These are phyloP conservation scores for Alternaria sp. DNA, from an alignment of 2,329 filamentous ascomycete species.

Conservation along the genomic window DNA sequence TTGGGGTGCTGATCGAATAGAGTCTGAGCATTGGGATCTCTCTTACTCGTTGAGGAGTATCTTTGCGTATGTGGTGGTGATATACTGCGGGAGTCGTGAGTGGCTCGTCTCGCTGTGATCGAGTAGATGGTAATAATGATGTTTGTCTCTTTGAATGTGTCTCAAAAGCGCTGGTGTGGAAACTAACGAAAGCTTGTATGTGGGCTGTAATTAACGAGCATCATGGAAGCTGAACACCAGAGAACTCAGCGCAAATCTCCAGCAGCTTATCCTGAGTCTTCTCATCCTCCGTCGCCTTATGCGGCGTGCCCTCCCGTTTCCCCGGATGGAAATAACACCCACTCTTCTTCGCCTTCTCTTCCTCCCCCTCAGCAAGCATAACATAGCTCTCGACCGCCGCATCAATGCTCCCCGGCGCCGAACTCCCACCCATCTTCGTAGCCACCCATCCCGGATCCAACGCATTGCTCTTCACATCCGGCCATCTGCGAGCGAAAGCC, in stretches of 20 bases:
- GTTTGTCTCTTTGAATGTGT: too few relatives aligned
- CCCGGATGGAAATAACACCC: slow-evolving; percentile 51
- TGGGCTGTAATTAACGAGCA: neutral
- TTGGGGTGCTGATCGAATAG: too few relatives aligned
- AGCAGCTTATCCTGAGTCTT: slow-evolving; percentile 55
- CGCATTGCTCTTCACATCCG: slow-evolving; percentile 54
- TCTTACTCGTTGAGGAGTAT: too few relatives aligned
- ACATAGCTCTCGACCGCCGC: slow-evolving; percentile 58
- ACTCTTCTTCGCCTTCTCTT: slow-evolving; percentile 32
- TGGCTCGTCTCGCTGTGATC: too few relatives aligned
- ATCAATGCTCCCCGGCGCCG: slow-evolving; percentile 57
- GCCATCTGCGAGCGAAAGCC: slow-evolving; percentile 58
- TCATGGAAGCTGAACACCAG: slow-evolving; percentile 41
- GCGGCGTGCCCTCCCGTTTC: slow-evolving; percentile 31
- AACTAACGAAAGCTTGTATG: too few relatives aligned
- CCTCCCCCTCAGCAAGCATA: slow-evolving; percentile 55
- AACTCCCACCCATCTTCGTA: slow-evolving; percentile 61
- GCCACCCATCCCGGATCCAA: slow-evolving; percentile 63
- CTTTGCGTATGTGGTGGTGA: too few relatives aligned
- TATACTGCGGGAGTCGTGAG: too few relatives aligned
- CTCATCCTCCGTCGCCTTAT: slow-evolving; percentile 46
- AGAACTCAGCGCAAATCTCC: slow-evolving; percentile 46
- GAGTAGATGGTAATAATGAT: too few relatives aligned
- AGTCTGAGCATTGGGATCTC: too few relatives aligned
- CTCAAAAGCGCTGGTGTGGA: too few relatives aligned